Conservation (phyloP, 2,329 filamentous ascomycete species). For the Ophiocordyceps camponoti-floridani region DNA sequence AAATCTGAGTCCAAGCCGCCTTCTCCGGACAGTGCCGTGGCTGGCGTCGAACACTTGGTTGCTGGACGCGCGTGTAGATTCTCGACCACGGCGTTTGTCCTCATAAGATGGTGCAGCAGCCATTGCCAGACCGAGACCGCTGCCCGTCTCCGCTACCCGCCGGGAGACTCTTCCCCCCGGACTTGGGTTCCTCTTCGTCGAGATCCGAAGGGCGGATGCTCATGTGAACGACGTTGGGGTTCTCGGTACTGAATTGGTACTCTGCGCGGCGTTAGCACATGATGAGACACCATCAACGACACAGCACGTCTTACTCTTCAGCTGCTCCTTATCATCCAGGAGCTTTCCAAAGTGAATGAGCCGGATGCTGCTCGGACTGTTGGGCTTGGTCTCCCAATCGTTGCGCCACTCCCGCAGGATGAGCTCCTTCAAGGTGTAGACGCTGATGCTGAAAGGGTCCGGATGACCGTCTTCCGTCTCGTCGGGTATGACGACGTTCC, state of each 20-base stretch:
- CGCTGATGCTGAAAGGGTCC: constrained; percentile 78
- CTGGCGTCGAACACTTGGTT: neutral
- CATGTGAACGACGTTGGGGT: constrained; percentile 85
- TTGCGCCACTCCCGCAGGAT: constrained; percentile 85
- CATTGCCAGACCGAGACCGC: constrained; percentile 19
- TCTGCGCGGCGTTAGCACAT: constrained; percentile 28
- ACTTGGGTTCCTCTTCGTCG: constrained; percentile 62
- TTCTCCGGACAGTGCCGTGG: neutral
- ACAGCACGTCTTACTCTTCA: constrained; percentile 49
- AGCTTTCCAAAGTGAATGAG: constrained; percentile 85
- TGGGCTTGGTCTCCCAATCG: constrained; percentile 78
- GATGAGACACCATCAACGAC: neutral
- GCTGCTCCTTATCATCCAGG: constrained; percentile 68
- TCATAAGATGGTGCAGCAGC: constrained; percentile 35
- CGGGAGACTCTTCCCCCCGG: constrained; percentile 33
- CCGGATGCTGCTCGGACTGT: constrained; percentile 75
- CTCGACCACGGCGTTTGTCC: too few relatives aligned
- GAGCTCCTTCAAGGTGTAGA: constrained; percentile 86
- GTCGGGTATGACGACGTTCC: constrained; percentile 60
- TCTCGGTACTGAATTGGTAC: constrained; percentile 57
- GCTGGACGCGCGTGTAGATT: neutral
- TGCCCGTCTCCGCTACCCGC: constrained; percentile 22
- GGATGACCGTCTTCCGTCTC: constrained; percentile 37
- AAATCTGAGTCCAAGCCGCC: too few relatives aligned
- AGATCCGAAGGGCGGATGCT: constrained; percentile 75